These are phyloP conservation scores for Chaetomiaceae sp. DNA, from an alignment of 2,329 filamentous ascomycete genomes.

Conservation along the genomic window DNA sequence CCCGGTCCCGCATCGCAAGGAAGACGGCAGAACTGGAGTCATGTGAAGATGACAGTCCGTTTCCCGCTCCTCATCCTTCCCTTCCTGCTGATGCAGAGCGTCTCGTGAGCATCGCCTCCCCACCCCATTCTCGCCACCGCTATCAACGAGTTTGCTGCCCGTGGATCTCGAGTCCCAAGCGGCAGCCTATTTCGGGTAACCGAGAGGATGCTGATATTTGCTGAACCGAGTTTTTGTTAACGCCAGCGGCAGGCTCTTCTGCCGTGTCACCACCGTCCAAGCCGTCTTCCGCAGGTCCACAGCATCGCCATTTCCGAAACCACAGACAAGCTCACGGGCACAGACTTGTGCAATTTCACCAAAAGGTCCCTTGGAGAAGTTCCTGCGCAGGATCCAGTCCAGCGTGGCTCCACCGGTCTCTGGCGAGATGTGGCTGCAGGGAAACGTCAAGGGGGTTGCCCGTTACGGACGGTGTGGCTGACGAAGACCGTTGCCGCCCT, in stretches of 20 bases:
- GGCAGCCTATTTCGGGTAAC: constrained; percentile 25
- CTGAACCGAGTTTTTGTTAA: constrained; percentile 12
- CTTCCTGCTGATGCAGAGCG: constrained; percentile 10
- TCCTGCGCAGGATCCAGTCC: background rate
- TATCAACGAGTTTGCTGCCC: constrained; percentile 13
- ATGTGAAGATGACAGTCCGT: constrained; percentile 1
- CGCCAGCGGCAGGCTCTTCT: constrained; percentile 3
- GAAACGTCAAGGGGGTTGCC: background rate
- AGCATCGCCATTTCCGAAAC: constrained; percentile 6
- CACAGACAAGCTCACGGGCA: background rate
- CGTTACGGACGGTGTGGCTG: background rate
- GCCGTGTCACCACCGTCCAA: constrained; percentile 9
- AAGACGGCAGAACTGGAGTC: background rate
- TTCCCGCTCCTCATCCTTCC: constrained; percentile 10
- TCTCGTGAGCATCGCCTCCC: constrained; percentile 18
- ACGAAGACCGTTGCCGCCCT: too few species aligned
- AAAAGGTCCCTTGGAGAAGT: background rate
- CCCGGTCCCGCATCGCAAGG: too few species aligned
- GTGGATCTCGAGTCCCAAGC: constrained; percentile 10
- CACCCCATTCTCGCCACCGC: constrained; percentile 17
- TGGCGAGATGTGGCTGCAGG: background rate
- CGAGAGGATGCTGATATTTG: constrained; percentile 21
- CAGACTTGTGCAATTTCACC: background rate
- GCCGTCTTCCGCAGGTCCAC: background rate
- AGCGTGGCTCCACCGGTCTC: background rate